These are phyloP conservation scores for Fusarium veterinarium DNA, from an alignment of 2,329 filamentous ascomycete species.

Conservation along the genomic window DNA sequence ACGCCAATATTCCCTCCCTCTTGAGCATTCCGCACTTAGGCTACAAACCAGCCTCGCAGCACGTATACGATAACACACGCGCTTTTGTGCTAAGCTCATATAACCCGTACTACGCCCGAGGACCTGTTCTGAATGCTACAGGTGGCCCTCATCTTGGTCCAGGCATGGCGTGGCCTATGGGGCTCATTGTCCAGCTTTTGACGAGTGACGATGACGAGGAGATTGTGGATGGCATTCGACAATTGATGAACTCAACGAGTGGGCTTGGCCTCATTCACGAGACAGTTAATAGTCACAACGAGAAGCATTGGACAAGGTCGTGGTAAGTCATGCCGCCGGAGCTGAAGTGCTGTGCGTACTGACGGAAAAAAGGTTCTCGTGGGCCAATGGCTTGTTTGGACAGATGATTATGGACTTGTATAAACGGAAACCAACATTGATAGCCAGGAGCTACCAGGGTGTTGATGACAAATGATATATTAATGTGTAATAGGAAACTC, in stretches of 20 bases:
- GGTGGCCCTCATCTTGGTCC: constrained; percentile 68
- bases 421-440: constrained; percentile 75
- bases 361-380: constrained; percentile 77
- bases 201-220: constrained; percentile 81
- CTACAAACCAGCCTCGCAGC: constrained; percentile 67
- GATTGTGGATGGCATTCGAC: constrained; percentile 72
- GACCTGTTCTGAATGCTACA: constrained; percentile 62
- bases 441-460: constrained; percentile 61
- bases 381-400: constrained; percentile 90
- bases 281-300: constrained; percentile 52
- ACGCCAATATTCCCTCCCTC: constrained; percentile 72
- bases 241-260: constrained; percentile 76
- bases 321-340: constrained; percentile 44
- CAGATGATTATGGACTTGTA: constrained; percentile 83
- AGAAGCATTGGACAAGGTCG: constrained; percentile 50
- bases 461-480: not conserved
- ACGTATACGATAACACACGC: constrained; percentile 78
- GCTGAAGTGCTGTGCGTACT: not conserved
- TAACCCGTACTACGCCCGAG: constrained; percentile 78
- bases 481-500: not conserved
- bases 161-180: constrained; percentile 89
- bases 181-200: constrained; percentile 80
- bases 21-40: constrained; percentile 71
- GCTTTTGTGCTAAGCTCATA: constrained; percentile 77
- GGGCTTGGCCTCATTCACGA: constrained; percentile 85